Conservation (phyloP, 2,329 filamentous ascomycete species). For the Ophiostoma populinum region DNA sequence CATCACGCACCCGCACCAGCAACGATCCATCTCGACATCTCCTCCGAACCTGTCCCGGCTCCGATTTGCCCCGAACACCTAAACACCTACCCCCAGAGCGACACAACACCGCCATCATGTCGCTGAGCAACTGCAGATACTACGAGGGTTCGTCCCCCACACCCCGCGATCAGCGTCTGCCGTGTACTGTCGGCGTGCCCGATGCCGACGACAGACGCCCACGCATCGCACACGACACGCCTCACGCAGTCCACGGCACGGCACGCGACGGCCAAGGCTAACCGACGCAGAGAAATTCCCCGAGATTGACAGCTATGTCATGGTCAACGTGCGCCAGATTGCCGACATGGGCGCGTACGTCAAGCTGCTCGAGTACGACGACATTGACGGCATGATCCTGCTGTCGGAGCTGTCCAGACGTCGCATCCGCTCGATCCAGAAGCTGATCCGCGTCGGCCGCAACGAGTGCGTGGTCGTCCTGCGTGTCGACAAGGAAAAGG, state of each 20-base stretch:
- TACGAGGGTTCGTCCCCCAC: slow-evolving; percentile 17
- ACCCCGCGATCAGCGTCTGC: no score
- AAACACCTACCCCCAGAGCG: not conserved
- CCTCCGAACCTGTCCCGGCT: not conserved
- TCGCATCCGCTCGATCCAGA: slow-evolving; percentile 97
- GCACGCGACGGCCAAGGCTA: no score
- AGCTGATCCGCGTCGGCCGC: slow-evolving; percentile 91
- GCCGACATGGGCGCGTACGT: slow-evolving; percentile 99
- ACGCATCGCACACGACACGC: no score
- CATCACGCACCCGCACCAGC: not conserved
- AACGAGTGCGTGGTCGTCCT: slow-evolving; percentile 98
- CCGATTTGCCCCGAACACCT: not conserved
- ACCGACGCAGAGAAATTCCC: slow-evolving; percentile 46
- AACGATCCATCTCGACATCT: slow-evolving; percentile 3
- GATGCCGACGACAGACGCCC: no score
- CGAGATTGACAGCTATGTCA: slow-evolving; percentile 98
- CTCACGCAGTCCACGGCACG: no score
- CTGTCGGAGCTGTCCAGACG: slow-evolving; percentile 92
- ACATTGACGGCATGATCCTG: slow-evolving; percentile 99
- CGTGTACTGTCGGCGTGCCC: no score
- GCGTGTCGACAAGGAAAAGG: slow-evolving; percentile 96
- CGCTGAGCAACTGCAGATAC: slow-evolving; percentile 22
- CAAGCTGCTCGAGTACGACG: slow-evolving; percentile 98
- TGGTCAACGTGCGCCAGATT: slow-evolving; percentile 93
- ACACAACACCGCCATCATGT: slow-evolving; percentile 18